Evolutionary conservation across 257 asterid genomes (phyloP).

Genomic region (Lantana camara): DNA sequence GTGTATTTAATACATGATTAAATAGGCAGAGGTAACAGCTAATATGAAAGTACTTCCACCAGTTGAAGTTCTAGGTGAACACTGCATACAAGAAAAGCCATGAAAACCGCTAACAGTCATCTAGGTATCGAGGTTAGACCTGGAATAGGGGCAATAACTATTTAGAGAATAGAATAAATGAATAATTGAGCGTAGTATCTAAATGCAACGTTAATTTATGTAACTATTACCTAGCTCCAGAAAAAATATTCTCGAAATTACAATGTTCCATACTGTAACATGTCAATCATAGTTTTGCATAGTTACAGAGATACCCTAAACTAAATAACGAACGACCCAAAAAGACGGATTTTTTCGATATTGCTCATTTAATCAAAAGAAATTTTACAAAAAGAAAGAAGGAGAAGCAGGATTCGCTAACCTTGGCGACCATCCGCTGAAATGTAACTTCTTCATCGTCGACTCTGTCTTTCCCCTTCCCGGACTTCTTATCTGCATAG

Average conservation of each 20-base stretch:
- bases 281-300: neutral
- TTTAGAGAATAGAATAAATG: no score
- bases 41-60: no score
- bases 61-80: no score
- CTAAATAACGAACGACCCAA: neutral
- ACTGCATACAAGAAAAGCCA: no score
- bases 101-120: no score
- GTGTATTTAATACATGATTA: no score
- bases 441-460: slow-evolving; percentile 92
- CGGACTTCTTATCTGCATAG: slow-evolving; percentile 71
- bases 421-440: slow-evolving; percentile 99
- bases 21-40: no score
- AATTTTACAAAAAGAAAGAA: neutral
- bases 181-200: neutral
- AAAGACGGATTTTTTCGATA: no score
- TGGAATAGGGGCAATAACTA: no score
- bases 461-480: slow-evolving; percentile 84
- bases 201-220: neutral
- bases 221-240: neutral
- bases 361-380: neutral
- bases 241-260: neutral
- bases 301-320: neutral
- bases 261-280: neutral
- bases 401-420: slow-evolving; percentile 69
- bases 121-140: no score